Evolutionary conservation across 805 yeast species (phyloP).

Genomic region (Kluyveromyces starmeri): DNA sequence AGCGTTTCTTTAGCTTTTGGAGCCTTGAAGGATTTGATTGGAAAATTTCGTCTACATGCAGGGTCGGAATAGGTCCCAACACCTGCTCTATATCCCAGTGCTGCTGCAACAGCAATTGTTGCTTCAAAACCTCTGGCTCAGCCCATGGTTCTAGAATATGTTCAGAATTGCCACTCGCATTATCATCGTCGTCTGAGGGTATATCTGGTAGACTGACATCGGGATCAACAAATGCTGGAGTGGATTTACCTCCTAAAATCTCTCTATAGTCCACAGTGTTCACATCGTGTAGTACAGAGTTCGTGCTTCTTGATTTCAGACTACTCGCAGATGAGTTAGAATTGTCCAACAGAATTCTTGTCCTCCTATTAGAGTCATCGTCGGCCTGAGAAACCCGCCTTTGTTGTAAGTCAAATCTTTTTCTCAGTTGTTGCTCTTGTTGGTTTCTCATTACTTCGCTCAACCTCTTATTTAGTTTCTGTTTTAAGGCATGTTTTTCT

Average conservation of each 20-base stretch:
- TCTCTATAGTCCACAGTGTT: constrained; percentile 26
- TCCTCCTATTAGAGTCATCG: constrained; percentile 15
- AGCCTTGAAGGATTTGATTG: constrained; percentile 33
- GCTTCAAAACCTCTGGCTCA: constrained; percentile 44
- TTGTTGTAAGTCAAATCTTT: constrained; percentile 19
- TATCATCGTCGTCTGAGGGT: constrained; percentile 40
- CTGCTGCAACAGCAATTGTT: constrained; percentile 38
- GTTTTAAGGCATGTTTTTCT: constrained; percentile 21
- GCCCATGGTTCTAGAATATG: constrained; percentile 54
- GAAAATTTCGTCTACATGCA: constrained; percentile 64
- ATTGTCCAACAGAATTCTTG: constrained; percentile 8
- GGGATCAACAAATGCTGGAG: constrained; percentile 5
- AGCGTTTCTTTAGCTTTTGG: constrained; percentile 30
- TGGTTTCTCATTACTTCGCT: constrained; percentile 27
- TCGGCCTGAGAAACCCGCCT: constrained; percentile 22
- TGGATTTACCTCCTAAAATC: constrained; percentile 13
- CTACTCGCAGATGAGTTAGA: not conserved
- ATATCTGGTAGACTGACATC: constrained; percentile 37
- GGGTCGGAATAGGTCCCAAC: constrained; percentile 67
- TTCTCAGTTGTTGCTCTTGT: constrained; percentile 21
- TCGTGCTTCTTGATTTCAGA: constrained; percentile 1
- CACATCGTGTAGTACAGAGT: constrained; percentile 20
- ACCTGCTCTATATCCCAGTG: constrained; percentile 54
- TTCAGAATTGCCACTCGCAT: constrained; percentile 39
- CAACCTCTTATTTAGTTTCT: constrained; percentile 23